Base-by-base conservation (phyloP, 1,139 yeast species). In the Pichia cactophila region DNA sequence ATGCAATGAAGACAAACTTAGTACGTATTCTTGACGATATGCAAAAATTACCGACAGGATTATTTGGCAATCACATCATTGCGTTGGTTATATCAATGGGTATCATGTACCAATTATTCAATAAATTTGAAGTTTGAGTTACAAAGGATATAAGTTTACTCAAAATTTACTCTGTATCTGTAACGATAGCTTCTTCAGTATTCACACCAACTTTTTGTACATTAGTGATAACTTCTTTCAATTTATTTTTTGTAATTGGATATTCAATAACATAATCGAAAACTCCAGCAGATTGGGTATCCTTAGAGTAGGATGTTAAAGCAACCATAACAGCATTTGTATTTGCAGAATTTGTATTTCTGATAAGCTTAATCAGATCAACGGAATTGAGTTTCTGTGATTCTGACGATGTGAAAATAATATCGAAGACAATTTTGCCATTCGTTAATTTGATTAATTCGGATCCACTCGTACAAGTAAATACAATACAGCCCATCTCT, bases 391-490 rank as follows among this genome's bases (percentile, higher is more conserved):
- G 72, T 56, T 82, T 81, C 14, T 86, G 79, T 29, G 86, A 69
- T 58, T 78, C 79, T 53, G 85, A 72, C 2, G 92, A 92, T 0
- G 95, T 82, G 54, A 90, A 73, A 37, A 92, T 88, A 42, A 89
- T 60, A 66, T 90, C 97, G 69, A 88, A 92, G 59, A 80, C 82
- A 28, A 88, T 87, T 50, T 83, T 84, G 40, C 95, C 86, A 0
- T 95, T 85, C 7, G 92, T 89, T 50, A 94, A 69, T 52, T 95
- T 75, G 14, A 89, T 78, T 49, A 89, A 73, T 55, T 88, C 96
- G 54, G 89, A 92, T 1, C 95, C 96, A 54, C 83, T 82, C 0
- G 81, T 72, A 7, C 86, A 86, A 1, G 88, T 73, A 8, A 87
- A 87, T 9, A 88, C 96, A 14, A 84, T 78, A 67, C 96, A 88